A percentile compares a stretch with the other conserved stretches of the same genome.
These are phyloP conservation scores for Trypanosoma caninum DNA, from an alignment of 208 protist genomes.

Conservation along the genomic window DNA sequence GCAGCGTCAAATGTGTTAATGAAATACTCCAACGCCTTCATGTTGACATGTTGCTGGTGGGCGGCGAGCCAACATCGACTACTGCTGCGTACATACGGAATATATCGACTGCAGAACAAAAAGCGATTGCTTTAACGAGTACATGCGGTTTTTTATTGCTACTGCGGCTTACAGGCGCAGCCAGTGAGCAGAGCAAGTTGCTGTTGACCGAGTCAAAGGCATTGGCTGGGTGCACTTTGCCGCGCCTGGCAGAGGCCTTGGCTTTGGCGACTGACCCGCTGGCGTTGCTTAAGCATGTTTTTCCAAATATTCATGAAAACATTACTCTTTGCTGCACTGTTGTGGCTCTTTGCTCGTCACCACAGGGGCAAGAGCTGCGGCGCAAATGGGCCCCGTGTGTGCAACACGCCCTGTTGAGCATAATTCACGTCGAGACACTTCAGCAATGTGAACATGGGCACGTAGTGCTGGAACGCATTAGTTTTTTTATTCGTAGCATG, in stretches of 20 bases:
- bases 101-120: neutral
- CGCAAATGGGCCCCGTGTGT: slow-evolving; percentile 3
- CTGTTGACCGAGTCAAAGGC: slow-evolving; percentile 7
- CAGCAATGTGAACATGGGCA: neutral
- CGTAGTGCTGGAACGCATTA: neutral
- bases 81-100: neutral
- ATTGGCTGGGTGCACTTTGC: neutral
- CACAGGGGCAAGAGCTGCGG: neutral
- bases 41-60: neutral
- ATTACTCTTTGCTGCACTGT: slow-evolving; percentile 22
- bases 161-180: neutral
- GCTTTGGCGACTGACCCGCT: slow-evolving; percentile 14
- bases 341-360: slow-evolving; percentile 12
- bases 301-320: slow-evolving; percentile 8
- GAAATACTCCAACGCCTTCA: slow-evolving; percentile 2
- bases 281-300: slow-evolving; percentile 27
- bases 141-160: slow-evolving; percentile 15
- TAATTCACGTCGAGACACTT: slow-evolving; percentile 12
- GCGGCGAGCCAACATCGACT: neutral
- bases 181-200: neutral
- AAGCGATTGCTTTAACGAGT: neutral
- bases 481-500: slow-evolving; percentile 19
- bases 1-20: slow-evolving; percentile 10
- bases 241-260: slow-evolving; percentile 30
- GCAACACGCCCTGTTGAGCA: slow-evolving; percentile 12